A percentile compares a stretch with the other conserved stretches of the same genome.
Conservation (phyloP, 345 rosid genomes). For the Murraya paniculata region DNA sequence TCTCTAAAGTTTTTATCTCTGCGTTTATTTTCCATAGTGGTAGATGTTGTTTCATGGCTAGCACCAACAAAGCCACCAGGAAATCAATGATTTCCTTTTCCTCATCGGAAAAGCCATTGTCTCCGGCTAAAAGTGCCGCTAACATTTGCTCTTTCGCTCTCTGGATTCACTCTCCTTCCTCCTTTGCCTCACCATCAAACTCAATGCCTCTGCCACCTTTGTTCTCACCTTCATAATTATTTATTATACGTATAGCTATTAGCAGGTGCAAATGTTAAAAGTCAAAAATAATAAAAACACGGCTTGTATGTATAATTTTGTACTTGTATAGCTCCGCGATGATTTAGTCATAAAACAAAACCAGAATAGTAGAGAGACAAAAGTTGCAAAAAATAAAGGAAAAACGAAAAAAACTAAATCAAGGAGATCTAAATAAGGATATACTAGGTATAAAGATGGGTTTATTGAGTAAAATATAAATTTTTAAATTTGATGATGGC, state of each 20-base stretch:
- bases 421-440: too few species aligned
- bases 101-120: constrained; percentile 69
- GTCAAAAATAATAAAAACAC: background rate
- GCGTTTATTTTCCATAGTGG: constrained; percentile 49
- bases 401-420: too few species aligned
- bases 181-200: constrained; percentile 64
- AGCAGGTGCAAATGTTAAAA: background rate
- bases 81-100: constrained; percentile 90
- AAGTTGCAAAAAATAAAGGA: too few species aligned
- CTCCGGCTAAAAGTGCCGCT: constrained; percentile 65
- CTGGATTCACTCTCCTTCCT: constrained; percentile 53
- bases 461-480: too few species aligned
- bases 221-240: constrained; percentile 56
- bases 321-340: constrained; percentile 80
- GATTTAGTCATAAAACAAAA: too few species aligned
- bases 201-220: constrained; percentile 91
- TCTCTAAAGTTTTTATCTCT: too few species aligned
- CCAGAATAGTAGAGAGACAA: too few species aligned
- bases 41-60: constrained; percentile 93
- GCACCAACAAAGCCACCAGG: constrained; percentile 83
- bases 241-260: background rate
- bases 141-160: constrained; percentile 68
- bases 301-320: background rate
- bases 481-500: too few species aligned
- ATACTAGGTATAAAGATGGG: too few species aligned